Evolutionary conservation across 2,329 filamentous ascomycete species (phyloP).

Genomic region (Phialemoniopsis sp.): DNA sequence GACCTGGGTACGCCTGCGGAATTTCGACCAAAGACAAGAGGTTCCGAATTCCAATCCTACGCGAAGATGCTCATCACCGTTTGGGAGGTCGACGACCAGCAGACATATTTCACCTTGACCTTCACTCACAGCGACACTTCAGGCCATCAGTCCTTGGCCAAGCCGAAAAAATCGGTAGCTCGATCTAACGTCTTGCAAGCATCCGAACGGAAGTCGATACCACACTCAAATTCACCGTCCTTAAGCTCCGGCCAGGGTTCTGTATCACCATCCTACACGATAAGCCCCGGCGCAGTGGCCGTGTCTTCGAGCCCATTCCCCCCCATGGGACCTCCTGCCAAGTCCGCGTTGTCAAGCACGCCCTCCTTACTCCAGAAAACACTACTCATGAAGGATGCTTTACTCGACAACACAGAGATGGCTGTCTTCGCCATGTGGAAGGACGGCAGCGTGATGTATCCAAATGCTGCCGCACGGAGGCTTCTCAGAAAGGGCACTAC

Average conservation of each 20-base stretch:
- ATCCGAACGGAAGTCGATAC: conserved; percentile 39
- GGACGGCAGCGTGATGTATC: conserved; percentile 69
- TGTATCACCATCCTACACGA: conserved; percentile 36
- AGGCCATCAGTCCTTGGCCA: conserved; percentile 19
- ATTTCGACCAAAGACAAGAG: too few relatives aligned
- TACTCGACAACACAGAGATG: conserved; percentile 70
- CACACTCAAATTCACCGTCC: conserved; percentile 40
- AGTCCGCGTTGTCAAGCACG: conserved; percentile 46
- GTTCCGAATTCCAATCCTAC: conserved; percentile 39
- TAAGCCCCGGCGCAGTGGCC: conserved; percentile 46
- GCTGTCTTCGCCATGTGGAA: conserved; percentile 80
- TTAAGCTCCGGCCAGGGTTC: conserved; percentile 43
- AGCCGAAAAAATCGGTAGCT: conserved; percentile 29
- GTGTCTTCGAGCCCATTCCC: conserved; percentile 59
- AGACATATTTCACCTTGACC: conserved; percentile 69
- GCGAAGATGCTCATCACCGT: conserved; percentile 75
- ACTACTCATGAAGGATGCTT: conserved; percentile 70
- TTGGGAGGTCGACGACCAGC: conserved; percentile 64
- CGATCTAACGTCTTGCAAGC: conserved; percentile 36
- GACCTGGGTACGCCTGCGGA: conserved; percentile 17
- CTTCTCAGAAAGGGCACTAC: conserved; percentile 42
- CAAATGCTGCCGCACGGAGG: conserved; percentile 61
- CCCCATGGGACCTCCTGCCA: conserved; percentile 61
- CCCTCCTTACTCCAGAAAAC: conserved; percentile 70
- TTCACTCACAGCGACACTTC: conserved; percentile 59